Percentiles rank a stretch among this genome's conserved stretches.
These are phyloP conservation scores for Rhamnella rubrinervis DNA, from an alignment of 331 rosid species.

Conservation along the genomic window DNA sequence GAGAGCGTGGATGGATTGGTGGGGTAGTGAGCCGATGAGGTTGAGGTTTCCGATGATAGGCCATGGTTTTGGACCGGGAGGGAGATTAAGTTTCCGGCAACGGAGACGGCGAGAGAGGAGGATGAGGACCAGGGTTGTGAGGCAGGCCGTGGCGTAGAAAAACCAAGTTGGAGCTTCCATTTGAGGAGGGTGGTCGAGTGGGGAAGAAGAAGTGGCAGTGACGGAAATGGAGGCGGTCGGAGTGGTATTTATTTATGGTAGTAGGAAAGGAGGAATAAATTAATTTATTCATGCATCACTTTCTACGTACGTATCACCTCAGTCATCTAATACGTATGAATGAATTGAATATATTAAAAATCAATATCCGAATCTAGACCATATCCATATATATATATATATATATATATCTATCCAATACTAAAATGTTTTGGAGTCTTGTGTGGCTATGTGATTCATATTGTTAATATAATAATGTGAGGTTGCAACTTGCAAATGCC, in stretches of 20 bases:
- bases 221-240: background rate
- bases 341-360: too few relatives aligned
- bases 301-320: too few relatives aligned
- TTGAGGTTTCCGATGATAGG: constrained; percentile 76
- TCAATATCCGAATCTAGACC: too few relatives aligned
- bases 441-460: too few relatives aligned
- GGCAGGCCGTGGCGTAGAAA: constrained; percentile 30
- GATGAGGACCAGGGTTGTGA: constrained; percentile 41
- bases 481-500: too few relatives aligned
- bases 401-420: too few relatives aligned
- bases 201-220: background rate
- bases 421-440: too few relatives aligned
- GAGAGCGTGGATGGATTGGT: constrained; percentile 51
- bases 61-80: constrained; percentile 83
- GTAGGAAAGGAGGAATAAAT: too few relatives aligned
- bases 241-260: background rate
- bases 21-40: constrained; percentile 68
- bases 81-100: constrained; percentile 37
- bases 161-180: constrained; percentile 28
- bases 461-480: too few relatives aligned
- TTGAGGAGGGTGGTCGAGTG: background rate
- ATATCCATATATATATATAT: too few relatives aligned
- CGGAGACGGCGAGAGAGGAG: constrained; percentile 40
- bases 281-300: too few relatives aligned
- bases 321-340: too few relatives aligned